These are phyloP conservation scores for Insectozyma bohioensis DNA, from an alignment of 1,139 yeast species.

Conservation along the genomic window DNA sequence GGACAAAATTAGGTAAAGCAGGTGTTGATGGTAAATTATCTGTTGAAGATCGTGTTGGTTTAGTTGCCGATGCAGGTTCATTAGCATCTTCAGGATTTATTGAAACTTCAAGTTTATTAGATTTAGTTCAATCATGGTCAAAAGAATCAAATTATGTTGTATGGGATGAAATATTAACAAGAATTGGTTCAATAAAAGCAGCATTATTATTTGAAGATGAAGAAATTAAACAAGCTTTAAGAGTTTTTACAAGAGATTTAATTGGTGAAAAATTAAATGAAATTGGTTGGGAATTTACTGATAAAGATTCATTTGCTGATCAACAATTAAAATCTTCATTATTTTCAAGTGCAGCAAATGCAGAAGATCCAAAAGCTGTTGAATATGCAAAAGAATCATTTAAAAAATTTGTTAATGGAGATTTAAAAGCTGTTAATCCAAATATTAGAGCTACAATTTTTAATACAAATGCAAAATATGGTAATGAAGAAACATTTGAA, in stretches of 20 bases:
- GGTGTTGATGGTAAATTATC: conserved; percentile 65
- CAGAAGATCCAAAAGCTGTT: conserved; percentile 57
- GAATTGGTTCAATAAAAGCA: conserved; percentile 54
- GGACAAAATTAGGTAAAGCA: conserved; percentile 71
- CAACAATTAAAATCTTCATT: conserved; percentile 76
- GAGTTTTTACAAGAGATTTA: conserved; percentile 58
- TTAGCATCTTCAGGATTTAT: conserved; percentile 73
- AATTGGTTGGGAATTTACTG: conserved; percentile 69
- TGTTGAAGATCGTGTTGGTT: conserved; percentile 82
- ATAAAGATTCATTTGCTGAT: conserved; percentile 63
- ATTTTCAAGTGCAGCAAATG: conserved; percentile 65
- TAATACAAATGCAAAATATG: conserved; percentile 63
- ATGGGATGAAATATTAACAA: conserved; percentile 68
- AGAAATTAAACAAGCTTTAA: conserved; percentile 53
- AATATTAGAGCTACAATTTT: conserved; percentile 76
- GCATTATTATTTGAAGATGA: conserved; percentile 75
- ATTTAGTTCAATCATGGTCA: conserved; percentile 67
- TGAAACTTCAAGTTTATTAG: conserved; percentile 62
- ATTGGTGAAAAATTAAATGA: conserved; percentile 56
- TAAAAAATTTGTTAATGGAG: conserved; percentile 60
- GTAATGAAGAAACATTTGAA: conserved; percentile 64
- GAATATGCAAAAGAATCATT: conserved; percentile 58
- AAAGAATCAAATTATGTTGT: conserved; percentile 70
- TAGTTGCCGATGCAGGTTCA: conserved; percentile 79
- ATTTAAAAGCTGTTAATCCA: conserved; percentile 73